These are phyloP conservation scores for Sarocladiaceae sp. DNA, from an alignment of 2,329 filamentous ascomycete species.

Conservation along the genomic window DNA sequence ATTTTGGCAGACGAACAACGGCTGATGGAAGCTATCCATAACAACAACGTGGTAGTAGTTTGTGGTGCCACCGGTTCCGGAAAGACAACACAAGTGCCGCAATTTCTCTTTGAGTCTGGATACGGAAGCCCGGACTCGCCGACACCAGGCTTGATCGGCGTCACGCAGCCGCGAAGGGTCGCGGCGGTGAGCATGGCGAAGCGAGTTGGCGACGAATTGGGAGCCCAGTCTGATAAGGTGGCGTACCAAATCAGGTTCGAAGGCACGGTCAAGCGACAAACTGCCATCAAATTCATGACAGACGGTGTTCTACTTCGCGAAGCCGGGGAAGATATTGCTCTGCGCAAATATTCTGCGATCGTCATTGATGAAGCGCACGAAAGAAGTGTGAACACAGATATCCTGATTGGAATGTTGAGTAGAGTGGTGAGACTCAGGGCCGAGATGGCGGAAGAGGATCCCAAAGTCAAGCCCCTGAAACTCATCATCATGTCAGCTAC, in stretches of 20 bases:
- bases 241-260: conserved; percentile 97
- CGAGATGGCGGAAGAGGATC: conserved; percentile 68
- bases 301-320: conserved; percentile 93
- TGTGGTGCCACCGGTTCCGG: conserved; percentile 95
- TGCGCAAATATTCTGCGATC: conserved; percentile 88
- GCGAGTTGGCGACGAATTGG: conserved; percentile 82
- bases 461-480: conserved; percentile 74
- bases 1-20: conserved; percentile 94
- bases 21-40: conserved; percentile 96
- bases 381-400: conserved; percentile 94
- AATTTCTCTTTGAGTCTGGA: conserved; percentile 92
- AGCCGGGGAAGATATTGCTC: conserved; percentile 80
- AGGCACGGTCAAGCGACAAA: conserved; percentile 72
- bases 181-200: conserved; percentile 96
- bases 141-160: conserved; percentile 86
- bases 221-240: conserved; percentile 70
- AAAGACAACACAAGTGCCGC: conserved; percentile 95
- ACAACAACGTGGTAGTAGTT: conserved; percentile 83
- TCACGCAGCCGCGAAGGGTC: conserved; percentile 92
- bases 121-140: conserved; percentile 76
- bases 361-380: conserved; percentile 98
- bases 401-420: conserved; percentile 95
- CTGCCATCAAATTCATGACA: conserved; percentile 97
- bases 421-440: conserved; percentile 82
- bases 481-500: conserved; percentile 98